phyloP scores from a whole-genome alignment of 2,329 filamentous ascomycete species.

The Pseudopithomyces chartarum region DNA sequence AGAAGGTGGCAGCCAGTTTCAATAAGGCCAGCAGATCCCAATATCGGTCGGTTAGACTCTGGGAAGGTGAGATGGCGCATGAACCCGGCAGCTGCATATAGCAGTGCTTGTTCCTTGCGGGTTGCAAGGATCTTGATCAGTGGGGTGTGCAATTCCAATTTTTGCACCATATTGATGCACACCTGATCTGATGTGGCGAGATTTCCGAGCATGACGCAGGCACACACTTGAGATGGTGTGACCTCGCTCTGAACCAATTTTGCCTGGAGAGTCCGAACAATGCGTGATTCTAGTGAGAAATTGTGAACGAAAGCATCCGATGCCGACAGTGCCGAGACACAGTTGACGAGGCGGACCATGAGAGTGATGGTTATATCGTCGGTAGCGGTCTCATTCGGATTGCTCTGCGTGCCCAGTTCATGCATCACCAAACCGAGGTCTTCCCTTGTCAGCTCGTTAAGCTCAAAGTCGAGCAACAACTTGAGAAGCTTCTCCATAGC shows the following conservation, averaged over 20 bases:
- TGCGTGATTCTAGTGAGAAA: slow-evolving; percentile 31
- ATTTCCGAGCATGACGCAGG: slow-evolving; percentile 46
- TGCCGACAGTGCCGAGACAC: slow-evolving; percentile 39
- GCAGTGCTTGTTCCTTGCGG: slow-evolving; percentile 32
- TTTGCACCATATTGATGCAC: slow-evolving; percentile 42
- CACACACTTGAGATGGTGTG: slow-evolving; percentile 37
- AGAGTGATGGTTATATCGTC: slow-evolving; percentile 34
- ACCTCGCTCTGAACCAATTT: slow-evolving; percentile 25
- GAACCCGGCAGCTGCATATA: slow-evolving; percentile 44
- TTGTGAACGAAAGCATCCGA: slow-evolving; percentile 38
- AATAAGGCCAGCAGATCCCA: slow-evolving; percentile 39
- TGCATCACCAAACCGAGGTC: slow-evolving; percentile 34
- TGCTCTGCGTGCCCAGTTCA: slow-evolving; percentile 33
- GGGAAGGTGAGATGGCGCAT: slow-evolving; percentile 45
- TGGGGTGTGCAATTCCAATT: slow-evolving; percentile 35
- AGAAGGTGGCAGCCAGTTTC: slow-evolving; percentile 37
- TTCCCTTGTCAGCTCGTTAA: slow-evolving; percentile 27
- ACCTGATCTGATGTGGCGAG: slow-evolving; percentile 42
- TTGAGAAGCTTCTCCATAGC: slow-evolving; percentile 34
- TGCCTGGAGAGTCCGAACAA: slow-evolving; percentile 33
- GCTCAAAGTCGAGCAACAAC: slow-evolving; percentile 38
- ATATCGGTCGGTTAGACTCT: slow-evolving; percentile 31
- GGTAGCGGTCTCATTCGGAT: slow-evolving; percentile 24
- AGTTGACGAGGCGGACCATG: slow-evolving; percentile 37
- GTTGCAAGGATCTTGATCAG: slow-evolving; percentile 35